phyloP scores from a whole-genome alignment of 2,329 filamentous ascomycete genomes.

The Iodosphaeria phyllophila region DNA sequence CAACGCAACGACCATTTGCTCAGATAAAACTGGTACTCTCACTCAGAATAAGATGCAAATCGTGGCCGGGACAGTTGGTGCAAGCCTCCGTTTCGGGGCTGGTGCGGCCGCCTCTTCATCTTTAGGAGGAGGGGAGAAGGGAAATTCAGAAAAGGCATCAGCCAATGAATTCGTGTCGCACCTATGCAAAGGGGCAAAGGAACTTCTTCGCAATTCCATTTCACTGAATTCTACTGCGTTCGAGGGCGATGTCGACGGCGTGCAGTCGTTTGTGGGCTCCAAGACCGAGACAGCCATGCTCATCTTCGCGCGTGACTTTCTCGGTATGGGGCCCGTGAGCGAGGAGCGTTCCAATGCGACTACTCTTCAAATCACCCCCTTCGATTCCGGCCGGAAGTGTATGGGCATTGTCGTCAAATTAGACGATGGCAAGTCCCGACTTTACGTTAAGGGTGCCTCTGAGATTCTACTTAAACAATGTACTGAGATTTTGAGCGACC shows the following conservation, averaged over 20 bases:
- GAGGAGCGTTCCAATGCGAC: constrained; percentile 42
- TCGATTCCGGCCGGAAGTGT: constrained; percentile 59
- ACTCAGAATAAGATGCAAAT: constrained; percentile 54
- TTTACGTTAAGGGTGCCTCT: constrained; percentile 46
- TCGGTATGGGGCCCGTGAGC: constrained; percentile 46
- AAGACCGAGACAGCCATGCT: constrained; percentile 63
- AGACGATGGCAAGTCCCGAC: constrained; percentile 28
- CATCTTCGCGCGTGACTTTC: constrained; percentile 45
- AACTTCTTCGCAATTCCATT: constrained; percentile 39
- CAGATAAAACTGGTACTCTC: constrained; percentile 48
- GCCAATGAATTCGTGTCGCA: constrained; percentile 26
- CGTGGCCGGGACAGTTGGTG: constrained; percentile 39
- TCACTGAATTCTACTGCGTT: constrained; percentile 57
- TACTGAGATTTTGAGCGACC: constrained; percentile 28
- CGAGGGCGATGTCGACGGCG: constrained; percentile 51
- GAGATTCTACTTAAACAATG: constrained; percentile 43
- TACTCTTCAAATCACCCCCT: constrained; percentile 51
- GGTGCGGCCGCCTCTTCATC: constrained; percentile 15
- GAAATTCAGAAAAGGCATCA: constrained; percentile 4
- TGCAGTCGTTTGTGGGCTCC: constrained; percentile 50
- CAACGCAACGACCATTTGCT: constrained; percentile 54
- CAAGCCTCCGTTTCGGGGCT: constrained; percentile 34
- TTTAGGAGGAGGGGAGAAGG: constrained; percentile 5
- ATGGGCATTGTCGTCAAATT: constrained; percentile 41
- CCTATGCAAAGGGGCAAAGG: constrained; percentile 27